Conservation (phyloP, 2,329 filamentous ascomycete species). For the Nemania abortiva region DNA sequence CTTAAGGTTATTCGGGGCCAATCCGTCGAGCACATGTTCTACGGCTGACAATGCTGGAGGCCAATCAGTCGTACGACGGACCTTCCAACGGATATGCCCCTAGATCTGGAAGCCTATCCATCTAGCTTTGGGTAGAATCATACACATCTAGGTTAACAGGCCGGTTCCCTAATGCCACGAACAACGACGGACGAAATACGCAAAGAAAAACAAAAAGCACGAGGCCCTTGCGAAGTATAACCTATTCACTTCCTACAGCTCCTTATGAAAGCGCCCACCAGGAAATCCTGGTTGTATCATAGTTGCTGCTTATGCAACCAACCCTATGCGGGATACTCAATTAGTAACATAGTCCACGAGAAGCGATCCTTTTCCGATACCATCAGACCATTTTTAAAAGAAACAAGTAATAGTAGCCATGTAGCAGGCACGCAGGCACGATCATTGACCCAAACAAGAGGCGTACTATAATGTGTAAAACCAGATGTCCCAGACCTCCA, state of each 20-base stretch:
- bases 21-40: conserved; percentile 43
- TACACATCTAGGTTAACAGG: background rate
- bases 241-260: conserved; percentile 12
- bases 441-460: conserved; percentile 2
- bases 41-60: conserved; percentile 1
- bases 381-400: background rate
- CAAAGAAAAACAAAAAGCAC: background rate
- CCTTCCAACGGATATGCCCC: background rate
- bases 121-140: background rate
- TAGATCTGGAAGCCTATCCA: background rate
- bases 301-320: background rate
- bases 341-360: conserved; percentile 10
- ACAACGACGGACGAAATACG: background rate
- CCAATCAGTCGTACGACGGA: conserved; percentile 20
- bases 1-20: conserved; percentile 35
- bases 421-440: background rate
- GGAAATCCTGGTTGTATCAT: background rate
- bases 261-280: background rate
- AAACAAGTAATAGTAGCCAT: background rate
- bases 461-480: conserved; percentile 7
- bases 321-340: background rate
- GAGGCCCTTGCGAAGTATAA: background rate
- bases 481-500: background rate
- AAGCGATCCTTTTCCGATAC: background rate
- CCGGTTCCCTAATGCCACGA: background rate